These are phyloP conservation scores for Trichoderma orchidacearum DNA, from an alignment of 495 filamentous ascomycete species.

Conservation along the genomic window DNA sequence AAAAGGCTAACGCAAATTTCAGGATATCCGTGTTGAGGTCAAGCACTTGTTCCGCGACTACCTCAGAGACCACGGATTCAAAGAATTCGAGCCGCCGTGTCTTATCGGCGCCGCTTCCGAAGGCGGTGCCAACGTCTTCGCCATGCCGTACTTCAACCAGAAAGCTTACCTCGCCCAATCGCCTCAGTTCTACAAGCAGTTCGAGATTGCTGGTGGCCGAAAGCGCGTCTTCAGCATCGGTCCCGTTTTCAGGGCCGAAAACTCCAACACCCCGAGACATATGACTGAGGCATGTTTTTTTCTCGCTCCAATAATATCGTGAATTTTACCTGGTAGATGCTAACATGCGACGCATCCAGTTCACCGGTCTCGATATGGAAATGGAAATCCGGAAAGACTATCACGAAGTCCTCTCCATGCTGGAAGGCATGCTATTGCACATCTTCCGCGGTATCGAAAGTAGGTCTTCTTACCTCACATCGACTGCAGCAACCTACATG, in stretches of 20 bases:
- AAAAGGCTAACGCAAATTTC: neutral
- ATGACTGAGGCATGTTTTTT: conserved; percentile 55
- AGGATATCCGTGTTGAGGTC: conserved; percentile 64
- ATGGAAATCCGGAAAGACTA: conserved; percentile 89
- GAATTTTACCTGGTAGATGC: neutral
- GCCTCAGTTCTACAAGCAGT: conserved; percentile 93
- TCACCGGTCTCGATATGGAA: conserved; percentile 93
- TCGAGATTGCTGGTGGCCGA: conserved; percentile 86
- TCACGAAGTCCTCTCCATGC: conserved; percentile 66
- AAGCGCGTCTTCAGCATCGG: conserved; percentile 82
- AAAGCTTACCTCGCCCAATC: conserved; percentile 77
- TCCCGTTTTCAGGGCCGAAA: conserved; percentile 91
- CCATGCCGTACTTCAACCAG: conserved; percentile 79
- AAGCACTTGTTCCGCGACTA: conserved; percentile 70
- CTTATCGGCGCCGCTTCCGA: conserved; percentile 84
- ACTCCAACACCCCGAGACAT: conserved; percentile 90
- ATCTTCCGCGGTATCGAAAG: conserved; percentile 66
- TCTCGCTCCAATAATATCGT: too few species aligned
- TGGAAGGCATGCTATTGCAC: conserved; percentile 75
- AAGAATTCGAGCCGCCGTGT: conserved; percentile 81
- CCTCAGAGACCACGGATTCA: conserved; percentile 61
- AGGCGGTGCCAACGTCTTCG: conserved; percentile 87
- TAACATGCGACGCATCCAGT: conserved; percentile 36
- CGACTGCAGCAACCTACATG: too few species aligned
- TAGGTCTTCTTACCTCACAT: neutral